Base-by-base conservation (phyloP, 306 rosid species). In the Inga laurina region DNA sequence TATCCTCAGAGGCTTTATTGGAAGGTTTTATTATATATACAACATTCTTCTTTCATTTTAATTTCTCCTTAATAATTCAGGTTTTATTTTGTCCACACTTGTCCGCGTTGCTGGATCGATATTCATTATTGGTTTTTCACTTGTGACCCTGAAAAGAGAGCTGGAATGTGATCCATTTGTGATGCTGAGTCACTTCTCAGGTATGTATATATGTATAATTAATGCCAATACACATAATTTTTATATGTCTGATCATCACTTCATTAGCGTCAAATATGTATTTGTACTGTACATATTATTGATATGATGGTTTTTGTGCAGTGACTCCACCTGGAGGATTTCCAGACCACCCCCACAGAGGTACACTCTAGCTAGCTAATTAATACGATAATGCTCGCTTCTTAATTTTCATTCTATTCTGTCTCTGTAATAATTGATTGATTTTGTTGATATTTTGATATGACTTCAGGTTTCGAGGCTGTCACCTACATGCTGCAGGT, bases 311-410 rank as follows among this genome's bases (percentile, higher is more conserved):
- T 70, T 19, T 41, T 43, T 41, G 56, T 84, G 80, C 82, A 91
- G 95, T 91, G 48, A 49, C 82, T 67, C 85, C 92, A 46, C 94
- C 94, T 35, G 91, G 90, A 65, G 94, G 94, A 78, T 91, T 91
- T 77, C 90, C 94, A 35, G 94, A 91, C 69, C 94, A 91, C 86
- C 94, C 94, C 39, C 94, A 89, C 86, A 84, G 94, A 89, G 94
- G 94, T 89, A 27, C 30, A 27, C 30, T 27, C 30, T 27, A 27
- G 30, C 30, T 27, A 27, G 30, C 30, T 27, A 81, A 30, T 72
- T 0, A 49, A 15, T 13, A 51, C 21, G n/a, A 18, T 54, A 65
- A 30, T 32, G 21, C 43, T 16, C 6, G 37, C 30, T 27, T 65
- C 70, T 6, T 21, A 2, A 65, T 32, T 32, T 43, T 44, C 56